Evolutionary conservation across 2,329 filamentous ascomycete genomes (phyloP).

Genomic region (Pleomassaria siparia): DNA sequence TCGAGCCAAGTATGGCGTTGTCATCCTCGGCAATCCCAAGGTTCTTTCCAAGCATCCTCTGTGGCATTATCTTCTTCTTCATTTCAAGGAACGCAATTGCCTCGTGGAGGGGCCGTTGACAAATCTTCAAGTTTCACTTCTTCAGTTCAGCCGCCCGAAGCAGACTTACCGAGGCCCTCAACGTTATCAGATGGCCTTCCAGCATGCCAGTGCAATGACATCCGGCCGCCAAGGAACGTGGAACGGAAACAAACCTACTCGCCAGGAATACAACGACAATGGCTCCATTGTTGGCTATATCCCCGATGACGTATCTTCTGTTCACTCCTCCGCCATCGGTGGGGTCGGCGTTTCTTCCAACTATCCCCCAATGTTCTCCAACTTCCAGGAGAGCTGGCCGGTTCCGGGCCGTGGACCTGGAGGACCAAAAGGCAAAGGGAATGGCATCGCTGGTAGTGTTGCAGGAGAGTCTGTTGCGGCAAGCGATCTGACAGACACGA

Average conservation of each 20-base stretch:
- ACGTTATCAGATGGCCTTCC: constrained; percentile 79
- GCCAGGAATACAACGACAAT: constrained; percentile 66
- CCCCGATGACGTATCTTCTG: constrained; percentile 92
- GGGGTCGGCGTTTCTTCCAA: constrained; percentile 77
- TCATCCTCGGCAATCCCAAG: constrained; percentile 97
- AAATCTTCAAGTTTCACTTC: constrained; percentile 91
- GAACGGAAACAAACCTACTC: constrained; percentile 52
- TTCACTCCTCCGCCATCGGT: constrained; percentile 88
- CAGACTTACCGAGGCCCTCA: constrained; percentile 88
- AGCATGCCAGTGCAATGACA: constrained; percentile 63
- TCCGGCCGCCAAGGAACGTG: constrained; percentile 43
- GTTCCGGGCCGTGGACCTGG: constrained; percentile 70
- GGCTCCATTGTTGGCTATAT: constrained; percentile 94
- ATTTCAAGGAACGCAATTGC: constrained; percentile 97
- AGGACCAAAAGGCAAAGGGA: constrained; percentile 62
- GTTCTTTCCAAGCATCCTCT: constrained; percentile 96
- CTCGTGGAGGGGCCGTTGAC: constrained; percentile 93
- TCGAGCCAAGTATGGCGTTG: constrained; percentile 92
- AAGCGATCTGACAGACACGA: constrained; percentile 85
- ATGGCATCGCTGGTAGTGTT: constrained; percentile 70
- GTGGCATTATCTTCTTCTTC: constrained; percentile 91
- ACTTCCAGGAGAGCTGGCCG: constrained; percentile 90
- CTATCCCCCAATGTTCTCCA: constrained; percentile 94
- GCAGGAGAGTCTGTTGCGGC: constrained; percentile 91
- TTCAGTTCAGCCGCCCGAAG: constrained; percentile 94